phyloP scores from a whole-genome alignment of 306 rosid species.

The Crataegus laevigata region DNA sequence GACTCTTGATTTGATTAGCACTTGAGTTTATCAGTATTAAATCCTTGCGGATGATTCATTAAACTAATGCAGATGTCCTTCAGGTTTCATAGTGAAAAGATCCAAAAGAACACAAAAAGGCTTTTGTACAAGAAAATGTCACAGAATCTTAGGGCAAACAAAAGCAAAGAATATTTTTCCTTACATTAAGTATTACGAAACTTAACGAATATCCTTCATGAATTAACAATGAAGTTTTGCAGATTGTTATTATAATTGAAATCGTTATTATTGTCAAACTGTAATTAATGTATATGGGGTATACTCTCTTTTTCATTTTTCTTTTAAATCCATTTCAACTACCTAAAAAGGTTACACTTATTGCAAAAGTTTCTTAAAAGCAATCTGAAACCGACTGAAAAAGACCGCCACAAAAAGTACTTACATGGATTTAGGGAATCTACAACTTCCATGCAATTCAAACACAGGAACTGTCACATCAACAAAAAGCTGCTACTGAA shows the following conservation, averaged over 20 bases:
- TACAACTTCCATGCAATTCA: constrained; percentile 25
- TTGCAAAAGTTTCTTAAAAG: neutral
- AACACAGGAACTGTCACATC: constrained; percentile 49
- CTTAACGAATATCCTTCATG: neutral
- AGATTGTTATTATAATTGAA: neutral
- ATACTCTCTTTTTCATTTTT: neutral
- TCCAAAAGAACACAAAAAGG: neutral
- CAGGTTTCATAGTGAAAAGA: neutral
- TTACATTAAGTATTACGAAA: neutral
- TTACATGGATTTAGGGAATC: constrained; percentile 39
- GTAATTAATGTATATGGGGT: neutral
- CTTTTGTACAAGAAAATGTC: neutral
- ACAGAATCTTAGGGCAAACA: neutral
- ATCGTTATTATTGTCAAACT: neutral
- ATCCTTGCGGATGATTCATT: neutral
- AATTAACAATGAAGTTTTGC: neutral
- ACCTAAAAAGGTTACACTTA: neutral
- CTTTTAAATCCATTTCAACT: neutral
- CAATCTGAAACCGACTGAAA: constrained; percentile 6
- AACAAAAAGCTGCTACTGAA: constrained; percentile 21
- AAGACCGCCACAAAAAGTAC: constrained; percentile 37
- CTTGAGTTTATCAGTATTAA: neutral
- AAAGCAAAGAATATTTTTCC: neutral
- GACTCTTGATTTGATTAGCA: neutral
- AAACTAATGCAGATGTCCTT: neutral